A percentile compares a stretch with the other conserved stretches of the same genome.
Conservation (phyloP, 805 yeast species). For the Millerozyma acaciae region DNA sequence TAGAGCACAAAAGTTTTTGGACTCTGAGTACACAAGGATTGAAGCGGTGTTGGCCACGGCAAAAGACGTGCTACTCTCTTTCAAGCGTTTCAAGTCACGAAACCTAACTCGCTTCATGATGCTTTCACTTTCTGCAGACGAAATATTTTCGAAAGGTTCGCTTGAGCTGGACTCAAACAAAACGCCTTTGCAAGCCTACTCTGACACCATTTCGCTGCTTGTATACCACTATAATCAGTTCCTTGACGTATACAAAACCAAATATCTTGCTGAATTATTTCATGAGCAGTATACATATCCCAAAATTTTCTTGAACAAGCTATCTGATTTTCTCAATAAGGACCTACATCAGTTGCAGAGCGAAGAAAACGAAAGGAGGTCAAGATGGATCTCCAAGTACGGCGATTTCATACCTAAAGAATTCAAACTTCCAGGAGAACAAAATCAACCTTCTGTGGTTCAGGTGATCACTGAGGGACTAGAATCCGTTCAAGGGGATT, state of each 20-base stretch:
- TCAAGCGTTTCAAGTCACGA: slow-evolving; percentile 19
- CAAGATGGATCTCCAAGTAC: slow-evolving; percentile 33
- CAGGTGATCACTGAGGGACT: slow-evolving; percentile 42
- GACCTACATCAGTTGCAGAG: slow-evolving; percentile 27
- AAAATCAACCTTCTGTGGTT: slow-evolving; percentile 32
- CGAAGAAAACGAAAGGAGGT: slow-evolving; percentile 32
- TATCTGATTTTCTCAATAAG: slow-evolving; percentile 33
- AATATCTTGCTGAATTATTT: slow-evolving; percentile 36
- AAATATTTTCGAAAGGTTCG: slow-evolving; percentile 9
- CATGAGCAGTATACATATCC: slow-evolving; percentile 39
- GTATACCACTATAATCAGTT: slow-evolving; percentile 35
- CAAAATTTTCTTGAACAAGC: slow-evolving; percentile 24
- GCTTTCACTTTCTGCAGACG: slow-evolving; percentile 15
- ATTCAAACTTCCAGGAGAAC: slow-evolving; percentile 36
- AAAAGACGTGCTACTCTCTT: slow-evolving; percentile 14
- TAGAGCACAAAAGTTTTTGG: slow-evolving; percentile 22
- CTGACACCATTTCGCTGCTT: slow-evolving; percentile 26
- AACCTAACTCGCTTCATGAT: slow-evolving; percentile 23
- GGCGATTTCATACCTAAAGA: slow-evolving; percentile 41
- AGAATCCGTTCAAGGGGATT: slow-evolving; percentile 21
- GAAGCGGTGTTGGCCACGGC: slow-evolving; percentile 13
- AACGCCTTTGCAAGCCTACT: slow-evolving; percentile 16
- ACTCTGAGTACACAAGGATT: slow-evolving; percentile 10
- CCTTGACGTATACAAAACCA: slow-evolving; percentile 27
- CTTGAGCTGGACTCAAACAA: slow-evolving; percentile 7